Base-by-base conservation (phyloP, 1,139 yeast genomes). In the Geotrichum australiense region DNA sequence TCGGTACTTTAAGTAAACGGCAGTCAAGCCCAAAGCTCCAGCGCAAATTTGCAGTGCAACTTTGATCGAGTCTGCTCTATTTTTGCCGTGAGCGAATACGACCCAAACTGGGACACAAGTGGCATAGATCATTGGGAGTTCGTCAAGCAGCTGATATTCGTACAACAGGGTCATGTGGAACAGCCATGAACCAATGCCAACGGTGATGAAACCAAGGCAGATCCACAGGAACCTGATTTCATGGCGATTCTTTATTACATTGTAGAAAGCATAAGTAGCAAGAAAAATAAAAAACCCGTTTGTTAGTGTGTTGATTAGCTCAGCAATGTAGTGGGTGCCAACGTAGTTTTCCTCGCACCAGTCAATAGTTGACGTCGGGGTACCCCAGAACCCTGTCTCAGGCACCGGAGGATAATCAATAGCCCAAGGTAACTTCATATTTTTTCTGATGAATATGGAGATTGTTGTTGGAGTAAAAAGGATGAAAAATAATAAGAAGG, bases 301-400 rank as follows among this genome's bases (percentile, higher is more conserved):
- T 41, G 96, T 85, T 38, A 74, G 56, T 4, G 96, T 83, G 57
- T 87, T 87, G 47, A 87, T 69, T 43, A 85, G 80, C 60, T 87
- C 96, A 11, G 96, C 96, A 43, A 87, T 70, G 55, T 82, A 87
- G 15, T 70, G 70, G n/a, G 89, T 74, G 6, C 86, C 83, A 10
- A 86, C 91, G 58, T 87, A 87, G 64, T 87, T 89, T 59, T 87
- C 96, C 61, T 87, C 96, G 64, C 96, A 87, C 96, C 96, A 87
- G 57, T 87, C 96, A 41, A 87, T 87, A 23, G 96, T 85, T 22
- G 94, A 56, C 2, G 70, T 66, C 57, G 53, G 55, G 24, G 46
- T 43, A 11, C 62, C 62, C 62, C 62, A 57, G 48, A 39, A 57
- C 15, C 62, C 62, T 11, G 42, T 32, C 36, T 49, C 54, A 11